These are phyloP conservation scores for Leccinum truebloodii DNA, from an alignment of 768 basidiomycete genomes.

Conservation along the genomic window DNA sequence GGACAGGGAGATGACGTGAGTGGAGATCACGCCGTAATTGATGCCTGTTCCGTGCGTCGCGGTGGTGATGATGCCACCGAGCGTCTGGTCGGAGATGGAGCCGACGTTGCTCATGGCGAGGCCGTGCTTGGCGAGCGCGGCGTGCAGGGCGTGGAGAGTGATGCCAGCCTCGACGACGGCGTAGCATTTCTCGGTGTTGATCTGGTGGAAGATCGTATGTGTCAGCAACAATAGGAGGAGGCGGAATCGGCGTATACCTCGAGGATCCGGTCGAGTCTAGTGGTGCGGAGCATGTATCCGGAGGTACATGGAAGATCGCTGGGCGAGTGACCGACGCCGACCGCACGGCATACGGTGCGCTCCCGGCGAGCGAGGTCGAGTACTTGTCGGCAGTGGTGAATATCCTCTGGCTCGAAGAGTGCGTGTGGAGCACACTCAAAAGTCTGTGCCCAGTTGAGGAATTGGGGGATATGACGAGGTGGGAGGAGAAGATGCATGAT, in stretches of 20 bases:
- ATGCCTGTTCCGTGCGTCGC: slow-evolving; percentile 94
- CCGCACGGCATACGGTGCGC: slow-evolving; percentile 70
- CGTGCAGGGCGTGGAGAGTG: slow-evolving; percentile 73
- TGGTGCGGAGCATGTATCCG: slow-evolving; percentile 83
- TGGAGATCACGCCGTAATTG: slow-evolving; percentile 76
- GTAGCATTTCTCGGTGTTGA: slow-evolving; percentile 65
- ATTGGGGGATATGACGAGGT: slow-evolving; percentile 27
- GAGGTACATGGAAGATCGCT: slow-evolving; percentile 91
- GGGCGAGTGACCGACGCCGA: slow-evolving; percentile 91
- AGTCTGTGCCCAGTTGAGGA: slow-evolving; percentile 87
- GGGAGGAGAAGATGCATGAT: slow-evolving; percentile 28
- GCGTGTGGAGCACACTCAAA: slow-evolving; percentile 68
- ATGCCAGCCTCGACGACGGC: slow-evolving; percentile 79
- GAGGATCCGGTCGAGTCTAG: slow-evolving; percentile 67
- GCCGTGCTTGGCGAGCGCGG: slow-evolving; percentile 57
- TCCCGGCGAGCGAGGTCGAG: slow-evolving; percentile 81
- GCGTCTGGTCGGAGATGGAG: slow-evolving; percentile 94
- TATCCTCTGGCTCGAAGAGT: slow-evolving; percentile 74
- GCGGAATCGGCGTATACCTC: slow-evolving; percentile 57
- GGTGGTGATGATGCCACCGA: slow-evolving; percentile 90
- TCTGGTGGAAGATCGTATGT: slow-evolving; percentile 41
- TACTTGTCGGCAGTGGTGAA: slow-evolving; percentile 68
- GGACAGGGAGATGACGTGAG: slow-evolving; percentile 72
- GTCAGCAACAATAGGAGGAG: neutral
- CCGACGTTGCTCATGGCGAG: slow-evolving; percentile 93